A percentile compares a stretch with the other conserved stretches of the same genome.
Evolutionary conservation across 1,139 yeast species (phyloP).

Genomic region (Protomyces pachydermus): DNA sequence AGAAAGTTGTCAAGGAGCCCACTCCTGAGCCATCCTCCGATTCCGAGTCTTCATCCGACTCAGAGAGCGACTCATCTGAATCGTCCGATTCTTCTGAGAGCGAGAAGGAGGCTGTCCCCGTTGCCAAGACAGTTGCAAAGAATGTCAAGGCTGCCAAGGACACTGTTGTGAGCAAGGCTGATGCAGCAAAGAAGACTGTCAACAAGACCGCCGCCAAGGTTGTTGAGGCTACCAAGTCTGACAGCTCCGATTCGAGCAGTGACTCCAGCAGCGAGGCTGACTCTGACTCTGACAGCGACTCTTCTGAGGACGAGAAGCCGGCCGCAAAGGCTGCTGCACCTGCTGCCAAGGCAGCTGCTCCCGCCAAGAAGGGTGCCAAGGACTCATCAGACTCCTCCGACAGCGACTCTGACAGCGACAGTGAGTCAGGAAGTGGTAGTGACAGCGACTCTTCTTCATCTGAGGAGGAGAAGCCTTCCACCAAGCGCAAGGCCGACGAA

Average conservation of each 20-base stretch:
- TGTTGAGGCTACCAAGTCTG: slow-evolving; percentile 31
- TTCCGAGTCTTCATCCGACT: slow-evolving; percentile 11
- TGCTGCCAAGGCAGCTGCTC: slow-evolving; percentile 6
- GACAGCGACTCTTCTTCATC: slow-evolving; percentile 32
- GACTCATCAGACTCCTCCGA: slow-evolving; percentile 19
- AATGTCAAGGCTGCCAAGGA: slow-evolving; percentile 31
- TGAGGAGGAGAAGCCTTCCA: slow-evolving; percentile 29
- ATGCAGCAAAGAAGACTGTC: slow-evolving; percentile 26
- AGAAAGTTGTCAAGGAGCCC: slow-evolving; percentile 26
- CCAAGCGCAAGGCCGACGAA: slow-evolving; percentile 35
- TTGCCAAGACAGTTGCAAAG: slow-evolving; percentile 36
- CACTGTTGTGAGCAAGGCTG: slow-evolving; percentile 34
- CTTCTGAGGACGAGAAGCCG: not conserved
- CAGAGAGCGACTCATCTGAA: slow-evolving; percentile 21
- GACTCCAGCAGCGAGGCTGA: slow-evolving; percentile 28
- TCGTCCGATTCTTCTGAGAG: slow-evolving; percentile 27
- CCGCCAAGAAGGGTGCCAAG: slow-evolving; percentile 15
- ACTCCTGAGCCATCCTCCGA: slow-evolving; percentile 25
- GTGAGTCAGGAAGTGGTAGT: slow-evolving; percentile 27
- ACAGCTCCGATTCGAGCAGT: slow-evolving; percentile 25
- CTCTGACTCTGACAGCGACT: slow-evolving; percentile 40
- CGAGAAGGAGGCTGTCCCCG: slow-evolving; percentile 40
- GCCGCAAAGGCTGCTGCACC: slow-evolving; percentile 1
- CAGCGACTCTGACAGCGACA: slow-evolving; percentile 5
- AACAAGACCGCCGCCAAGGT: slow-evolving; percentile 30